phyloP scores from a whole-genome alignment of 1,284 basidiomycete species.

The Melampsora larici-populina region DNA sequence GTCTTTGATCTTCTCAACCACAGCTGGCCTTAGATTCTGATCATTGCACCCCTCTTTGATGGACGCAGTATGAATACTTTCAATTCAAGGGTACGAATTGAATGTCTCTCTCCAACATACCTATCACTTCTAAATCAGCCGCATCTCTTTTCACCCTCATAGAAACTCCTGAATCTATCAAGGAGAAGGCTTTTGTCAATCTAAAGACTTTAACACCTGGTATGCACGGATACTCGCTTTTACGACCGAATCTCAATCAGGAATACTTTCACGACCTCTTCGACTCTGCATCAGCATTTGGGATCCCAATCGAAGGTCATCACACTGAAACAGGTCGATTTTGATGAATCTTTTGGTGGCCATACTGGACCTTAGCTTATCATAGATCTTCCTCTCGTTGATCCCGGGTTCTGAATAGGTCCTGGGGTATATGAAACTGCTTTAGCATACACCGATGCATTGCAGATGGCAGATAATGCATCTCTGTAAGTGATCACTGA shows the following conservation, averaged over 20 bases:
- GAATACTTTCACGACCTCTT: constrained; percentile 87
- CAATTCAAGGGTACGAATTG: constrained; percentile 37
- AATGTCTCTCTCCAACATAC: background rate
- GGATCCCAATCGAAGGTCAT: constrained; percentile 82
- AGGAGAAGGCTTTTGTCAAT: constrained; percentile 72
- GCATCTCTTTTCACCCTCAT: constrained; percentile 19
- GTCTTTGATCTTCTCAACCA: constrained; percentile 52
- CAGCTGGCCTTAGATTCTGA: background rate
- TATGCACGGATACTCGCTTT: constrained; percentile 58
- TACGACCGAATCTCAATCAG: constrained; percentile 63
- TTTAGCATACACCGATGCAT: constrained; percentile 77
- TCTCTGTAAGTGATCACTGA: constrained; percentile 59
- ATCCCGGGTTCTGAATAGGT: constrained; percentile 13
- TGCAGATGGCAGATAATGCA: constrained; percentile 90
- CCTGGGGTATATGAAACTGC: constrained; percentile 83
- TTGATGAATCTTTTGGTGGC: constrained; percentile 70
- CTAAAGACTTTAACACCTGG: constrained; percentile 81
- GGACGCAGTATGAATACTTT: constrained; percentile 41
- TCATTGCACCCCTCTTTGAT: background rate
- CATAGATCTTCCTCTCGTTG: constrained; percentile 56
- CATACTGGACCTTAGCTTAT: constrained; percentile 61
- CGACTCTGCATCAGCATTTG: constrained; percentile 70
- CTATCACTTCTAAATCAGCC: background rate
- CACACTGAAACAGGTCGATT: constrained; percentile 56
- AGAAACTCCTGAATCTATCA: constrained; percentile 74